Evolutionary conservation across 2,329 filamentous ascomycete species (phyloP).

Genomic region (Hortaea werneckii): DNA sequence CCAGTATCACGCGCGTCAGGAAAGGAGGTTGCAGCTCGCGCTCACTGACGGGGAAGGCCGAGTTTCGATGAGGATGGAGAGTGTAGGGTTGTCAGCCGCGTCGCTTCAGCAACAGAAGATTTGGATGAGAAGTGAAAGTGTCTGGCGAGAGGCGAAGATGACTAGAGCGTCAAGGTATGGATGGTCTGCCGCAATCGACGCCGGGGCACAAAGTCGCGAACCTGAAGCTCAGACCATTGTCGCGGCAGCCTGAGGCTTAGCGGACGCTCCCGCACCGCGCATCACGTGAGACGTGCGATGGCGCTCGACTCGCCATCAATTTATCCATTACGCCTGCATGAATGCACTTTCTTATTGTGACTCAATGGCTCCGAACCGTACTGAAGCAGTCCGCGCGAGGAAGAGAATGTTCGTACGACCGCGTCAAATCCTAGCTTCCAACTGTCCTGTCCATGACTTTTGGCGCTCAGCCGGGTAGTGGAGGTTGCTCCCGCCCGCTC

Average conservation of each 20-base stretch:
- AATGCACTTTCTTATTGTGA: too few species aligned
- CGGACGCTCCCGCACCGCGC: neutral
- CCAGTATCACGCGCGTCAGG: neutral
- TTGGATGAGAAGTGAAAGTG: neutral
- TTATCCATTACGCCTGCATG: too few species aligned
- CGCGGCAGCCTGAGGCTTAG: neutral
- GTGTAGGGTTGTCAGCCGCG: neutral
- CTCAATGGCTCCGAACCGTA: neutral
- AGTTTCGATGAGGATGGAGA: neutral
- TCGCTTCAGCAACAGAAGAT: neutral
- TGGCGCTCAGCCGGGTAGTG: too few species aligned
- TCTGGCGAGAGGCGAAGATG: too few species aligned
- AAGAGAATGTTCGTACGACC: neutral
- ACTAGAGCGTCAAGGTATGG: neutral
- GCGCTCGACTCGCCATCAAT: too few species aligned
- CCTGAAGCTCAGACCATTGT: neutral
- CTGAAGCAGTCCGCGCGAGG: neutral
- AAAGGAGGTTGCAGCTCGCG: conserved; percentile 1
- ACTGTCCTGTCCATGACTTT: neutral
- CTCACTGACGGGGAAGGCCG: neutral
- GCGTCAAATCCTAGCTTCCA: neutral
- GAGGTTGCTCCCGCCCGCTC: too few species aligned
- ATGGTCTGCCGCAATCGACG: neutral
- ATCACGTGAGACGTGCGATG: neutral
- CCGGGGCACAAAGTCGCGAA: neutral